Conservation (phyloP, 805 yeast genomes). For the Saturnispora gosingensis region DNA sequence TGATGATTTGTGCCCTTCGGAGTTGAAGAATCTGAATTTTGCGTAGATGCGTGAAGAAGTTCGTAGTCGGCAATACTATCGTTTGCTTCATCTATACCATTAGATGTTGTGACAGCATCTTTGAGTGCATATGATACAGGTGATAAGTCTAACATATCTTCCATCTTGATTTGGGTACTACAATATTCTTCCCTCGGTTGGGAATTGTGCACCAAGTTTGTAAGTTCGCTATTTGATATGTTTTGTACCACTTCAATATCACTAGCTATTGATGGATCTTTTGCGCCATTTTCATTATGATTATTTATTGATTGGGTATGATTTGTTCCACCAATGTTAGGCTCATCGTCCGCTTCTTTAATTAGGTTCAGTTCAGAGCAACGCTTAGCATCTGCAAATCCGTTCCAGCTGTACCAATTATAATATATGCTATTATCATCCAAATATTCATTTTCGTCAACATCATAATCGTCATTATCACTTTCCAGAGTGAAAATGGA, state of each 20-base stretch:
- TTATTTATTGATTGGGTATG: neutral
- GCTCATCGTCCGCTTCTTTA: conserved; percentile 10
- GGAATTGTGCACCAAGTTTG: neutral
- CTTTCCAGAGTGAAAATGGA: neutral
- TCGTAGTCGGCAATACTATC: neutral
- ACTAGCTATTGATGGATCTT: no score
- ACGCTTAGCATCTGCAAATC: neutral
- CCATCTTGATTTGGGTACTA: neutral
- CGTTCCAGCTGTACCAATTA: neutral
- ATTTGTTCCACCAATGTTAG: neutral
- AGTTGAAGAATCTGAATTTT: neutral
- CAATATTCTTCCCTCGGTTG: neutral
- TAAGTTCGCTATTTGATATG: neutral
- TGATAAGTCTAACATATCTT: neutral
- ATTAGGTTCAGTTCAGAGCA: conserved; percentile 8
- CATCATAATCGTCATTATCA: neutral
- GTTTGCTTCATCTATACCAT: neutral
- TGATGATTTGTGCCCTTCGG: neutral
- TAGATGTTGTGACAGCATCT: neutral
- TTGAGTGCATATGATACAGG: neutral
- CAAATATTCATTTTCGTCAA: neutral
- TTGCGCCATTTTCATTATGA: no score
- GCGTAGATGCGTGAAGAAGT: neutral
- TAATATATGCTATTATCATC: neutral
- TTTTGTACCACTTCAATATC: no score